Evolutionary conservation across 2,329 filamentous ascomycete genomes (phyloP).

Genomic region (Fusarium domesticum): DNA sequence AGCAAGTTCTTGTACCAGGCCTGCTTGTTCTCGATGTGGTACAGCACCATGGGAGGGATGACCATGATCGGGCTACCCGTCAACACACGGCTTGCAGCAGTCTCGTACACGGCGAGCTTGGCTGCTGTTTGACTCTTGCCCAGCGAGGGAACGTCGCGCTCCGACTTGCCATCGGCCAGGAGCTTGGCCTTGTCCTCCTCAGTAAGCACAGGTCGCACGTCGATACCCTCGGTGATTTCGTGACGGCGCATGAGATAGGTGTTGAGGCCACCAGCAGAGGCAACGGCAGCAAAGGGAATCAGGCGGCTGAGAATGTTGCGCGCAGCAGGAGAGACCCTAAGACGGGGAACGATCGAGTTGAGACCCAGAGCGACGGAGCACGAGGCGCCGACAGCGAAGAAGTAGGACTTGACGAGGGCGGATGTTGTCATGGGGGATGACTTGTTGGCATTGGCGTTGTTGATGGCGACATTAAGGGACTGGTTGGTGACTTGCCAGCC

Average conservation of each 20-base stretch:
- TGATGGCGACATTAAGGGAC: constrained; percentile 96
- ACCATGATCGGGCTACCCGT: constrained; percentile 98
- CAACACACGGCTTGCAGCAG: constrained; percentile 83
- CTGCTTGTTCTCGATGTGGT: constrained; percentile 66
- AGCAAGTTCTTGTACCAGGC: constrained; percentile 39
- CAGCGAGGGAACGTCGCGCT: constrained; percentile 65
- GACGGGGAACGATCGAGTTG: constrained; percentile 81
- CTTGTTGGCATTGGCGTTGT: constrained; percentile 97
- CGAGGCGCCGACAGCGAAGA: constrained; percentile 85
- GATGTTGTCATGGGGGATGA: constrained; percentile 80
- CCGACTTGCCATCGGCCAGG: constrained; percentile 55
- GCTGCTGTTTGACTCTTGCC: constrained; percentile 89
- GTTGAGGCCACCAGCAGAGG: constrained; percentile 85
- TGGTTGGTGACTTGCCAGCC: constrained; percentile 97
- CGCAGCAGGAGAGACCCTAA: constrained; percentile 75
- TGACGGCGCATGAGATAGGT: constrained; percentile 97
- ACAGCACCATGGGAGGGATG: constrained; percentile 80
- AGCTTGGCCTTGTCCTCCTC: constrained; percentile 63
- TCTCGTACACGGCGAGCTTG: constrained; percentile 86
- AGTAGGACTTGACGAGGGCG: constrained; percentile 84
- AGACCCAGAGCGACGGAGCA: constrained; percentile 92
- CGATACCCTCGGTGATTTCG: constrained; percentile 89
- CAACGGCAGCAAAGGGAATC: constrained; percentile 93
- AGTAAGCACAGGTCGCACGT: constrained; percentile 80
- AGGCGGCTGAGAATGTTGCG: constrained; percentile 77